Evolutionary conservation across 164 flowering plant genomes (phyloP), one percentile per base, ranked within the genome.

Genomic region (Nelumbo lutea): DNA sequence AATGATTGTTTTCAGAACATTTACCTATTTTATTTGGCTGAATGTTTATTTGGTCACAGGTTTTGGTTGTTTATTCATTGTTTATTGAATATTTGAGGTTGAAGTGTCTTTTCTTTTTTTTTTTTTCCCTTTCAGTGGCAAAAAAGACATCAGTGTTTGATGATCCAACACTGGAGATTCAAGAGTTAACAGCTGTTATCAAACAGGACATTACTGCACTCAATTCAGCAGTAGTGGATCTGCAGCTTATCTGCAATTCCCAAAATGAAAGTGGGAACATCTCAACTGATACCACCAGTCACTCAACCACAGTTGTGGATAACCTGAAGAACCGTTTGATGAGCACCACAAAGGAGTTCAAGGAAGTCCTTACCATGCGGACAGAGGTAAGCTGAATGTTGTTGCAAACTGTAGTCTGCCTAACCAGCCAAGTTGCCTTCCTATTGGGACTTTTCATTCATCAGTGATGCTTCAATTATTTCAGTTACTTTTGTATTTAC

Each of bases 161-260:
- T 77, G 99, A 96, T 73, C 99, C 99, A 61, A 87, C 93, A 3
- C 53, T 79, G 75, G 99, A 96, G 80, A 96, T 96, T 70, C 97
- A 96, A 73, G 99, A 96, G 79, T 75, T 96, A 64, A 96, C 99
- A n/a, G 86, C 96, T 42, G 89, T 96, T 42, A 90, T 93, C 68
- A 96, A 96, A 85, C 98, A 96, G 80, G 99, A 96, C 68, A 96
- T 96, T 71, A 90, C 96, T 64, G 93, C 92, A 9, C 83, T 96
- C 63, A 96, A 96, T 74, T 76, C 95, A 13, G 96, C 99, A 45
- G 95, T 96, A 44, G 90, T 90, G 45, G 99, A 96, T 77, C 87
- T 96, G 60, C 99, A 96, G 78, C 80, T 90, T 41, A 70, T 87
- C 5, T 83, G 89, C 83, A 88, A 86, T 70, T 83, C 97, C 40